A percentile compares a stretch with the other conserved stretches of the same genome.
Conservation (phyloP, 768 basidiomycete genomes). For the Galerina marginata region DNA sequence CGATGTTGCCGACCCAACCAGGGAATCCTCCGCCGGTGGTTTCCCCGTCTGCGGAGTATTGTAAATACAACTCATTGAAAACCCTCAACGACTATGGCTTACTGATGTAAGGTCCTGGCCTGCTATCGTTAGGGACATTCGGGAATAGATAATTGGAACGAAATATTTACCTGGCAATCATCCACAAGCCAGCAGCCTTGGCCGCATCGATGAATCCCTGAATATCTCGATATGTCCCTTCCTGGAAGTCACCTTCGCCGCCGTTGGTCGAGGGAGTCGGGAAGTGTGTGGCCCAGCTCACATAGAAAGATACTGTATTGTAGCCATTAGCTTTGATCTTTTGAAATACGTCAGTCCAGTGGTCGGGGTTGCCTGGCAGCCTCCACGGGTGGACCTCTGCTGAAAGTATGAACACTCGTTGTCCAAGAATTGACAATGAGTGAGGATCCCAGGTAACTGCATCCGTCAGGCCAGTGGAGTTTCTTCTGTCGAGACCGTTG, state of each 20-base stretch:
- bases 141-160: background rate
- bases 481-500: too few relatives aligned
- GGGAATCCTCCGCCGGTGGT: conserved; percentile 64
- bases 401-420: conserved; percentile 61
- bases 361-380: conserved; percentile 51
- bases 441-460: conserved; percentile 65
- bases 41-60: conserved; percentile 41
- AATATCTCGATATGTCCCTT: conserved; percentile 55
- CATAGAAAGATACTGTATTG: conserved; percentile 64
- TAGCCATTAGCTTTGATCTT: conserved; percentile 68
- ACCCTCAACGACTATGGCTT: conserved; percentile 9
- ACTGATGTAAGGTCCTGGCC: conserved; percentile 62
- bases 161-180: background rate
- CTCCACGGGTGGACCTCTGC: conserved; percentile 72
- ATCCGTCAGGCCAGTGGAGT: conserved; percentile 49
- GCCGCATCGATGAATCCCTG: conserved; percentile 58
- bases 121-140: conserved; percentile 15
- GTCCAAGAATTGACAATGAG: conserved; percentile 61
- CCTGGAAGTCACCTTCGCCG: conserved; percentile 53
- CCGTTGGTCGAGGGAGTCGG: conserved; percentile 50
- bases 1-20: conserved; percentile 62
- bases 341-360: conserved; percentile 66
- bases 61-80: background rate
- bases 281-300: conserved; percentile 63
- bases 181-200: conserved; percentile 57